A percentile compares a stretch with the other conserved stretches of the same genome.
Conservation (phyloP, 768 basidiomycete species). For the Kwoniella heveanensis region DNA sequence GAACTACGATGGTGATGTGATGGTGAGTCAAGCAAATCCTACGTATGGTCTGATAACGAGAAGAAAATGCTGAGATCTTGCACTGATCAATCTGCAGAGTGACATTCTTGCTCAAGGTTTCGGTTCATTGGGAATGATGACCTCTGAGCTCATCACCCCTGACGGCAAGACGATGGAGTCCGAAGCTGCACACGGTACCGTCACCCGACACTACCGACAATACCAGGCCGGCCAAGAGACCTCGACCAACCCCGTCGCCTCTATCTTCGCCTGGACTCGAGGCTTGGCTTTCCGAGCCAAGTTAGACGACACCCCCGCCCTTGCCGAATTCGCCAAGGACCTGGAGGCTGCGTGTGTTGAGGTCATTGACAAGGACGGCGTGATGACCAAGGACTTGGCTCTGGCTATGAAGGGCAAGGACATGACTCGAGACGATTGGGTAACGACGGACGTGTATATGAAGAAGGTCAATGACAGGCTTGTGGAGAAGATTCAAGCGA, state of each 20-base stretch:
- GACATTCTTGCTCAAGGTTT: slow-evolving; percentile 98
- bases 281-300: slow-evolving; percentile 90
- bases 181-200: slow-evolving; percentile 88
- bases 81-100: too few species aligned
- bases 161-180: slow-evolving; percentile 89
- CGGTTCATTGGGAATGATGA: slow-evolving; percentile 98
- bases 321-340: slow-evolving; percentile 72
- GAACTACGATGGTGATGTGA: slow-evolving; percentile 73
- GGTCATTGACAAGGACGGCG: slow-evolving; percentile 80
- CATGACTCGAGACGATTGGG: slow-evolving; percentile 93
- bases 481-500: slow-evolving; percentile 40
- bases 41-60: too few species aligned
- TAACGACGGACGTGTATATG: slow-evolving; percentile 91
- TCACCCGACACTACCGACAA: slow-evolving; percentile 96
- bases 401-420: slow-evolving; percentile 87
- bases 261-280: slow-evolving; percentile 98
- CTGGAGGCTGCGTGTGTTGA: slow-evolving; percentile 88
- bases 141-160: slow-evolving; percentile 88
- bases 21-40: too few species aligned
- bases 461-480: slow-evolving; percentile 77
- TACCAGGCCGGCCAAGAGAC: slow-evolving; percentile 97
- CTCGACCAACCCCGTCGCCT: slow-evolving; percentile 96
- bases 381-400: slow-evolving; percentile 98
- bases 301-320: slow-evolving; percentile 76
- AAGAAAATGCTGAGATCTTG: too few species aligned